phyloP scores from a whole-genome alignment of 108 stramenopile genomes.

The Asterionellopsis glacialis region DNA sequence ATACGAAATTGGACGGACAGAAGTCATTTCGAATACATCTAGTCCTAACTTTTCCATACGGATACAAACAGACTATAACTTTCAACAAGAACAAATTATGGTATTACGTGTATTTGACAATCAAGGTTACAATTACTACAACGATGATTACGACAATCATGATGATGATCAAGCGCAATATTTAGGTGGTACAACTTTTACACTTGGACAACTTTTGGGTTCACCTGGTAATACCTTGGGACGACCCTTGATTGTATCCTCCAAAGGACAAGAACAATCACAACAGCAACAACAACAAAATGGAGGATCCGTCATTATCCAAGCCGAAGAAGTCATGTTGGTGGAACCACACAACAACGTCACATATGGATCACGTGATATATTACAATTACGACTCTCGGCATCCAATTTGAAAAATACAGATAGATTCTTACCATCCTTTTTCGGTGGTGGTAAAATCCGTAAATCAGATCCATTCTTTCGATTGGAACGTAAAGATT shows the following conservation, averaged over 20 bases:
- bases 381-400: conserved; percentile 1
- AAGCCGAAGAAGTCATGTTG: conserved; percentile 8
- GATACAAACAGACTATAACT: conserved; percentile 44
- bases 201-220: conserved; percentile 52
- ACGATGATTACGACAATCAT: conserved; percentile 33
- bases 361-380: background rate
- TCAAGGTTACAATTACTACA: no score
- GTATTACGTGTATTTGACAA: conserved; percentile 49
- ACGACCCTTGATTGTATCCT: conserved; percentile 15
- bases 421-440: conserved; percentile 18
- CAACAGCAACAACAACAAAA: conserved; percentile 11
- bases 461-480: conserved; percentile 26
- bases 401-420: conserved; percentile 20
- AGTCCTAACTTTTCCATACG: conserved; percentile 36
- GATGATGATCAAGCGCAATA: conserved; percentile 47
- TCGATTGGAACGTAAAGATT: conserved; percentile 32
- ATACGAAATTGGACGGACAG: conserved; percentile 52
- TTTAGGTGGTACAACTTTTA: conserved; percentile 43
- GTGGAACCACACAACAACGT: no score
- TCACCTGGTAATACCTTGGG: conserved; percentile 37
- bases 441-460: no score
- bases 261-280: no score
- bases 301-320: conserved; percentile 2
- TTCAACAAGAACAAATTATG: conserved; percentile 51
- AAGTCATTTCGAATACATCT: conserved; percentile 29